These are phyloP conservation scores for Schoenoplectus triqueter DNA, from an alignment of 202 grass and related monocot species.

Conservation along the genomic window DNA sequence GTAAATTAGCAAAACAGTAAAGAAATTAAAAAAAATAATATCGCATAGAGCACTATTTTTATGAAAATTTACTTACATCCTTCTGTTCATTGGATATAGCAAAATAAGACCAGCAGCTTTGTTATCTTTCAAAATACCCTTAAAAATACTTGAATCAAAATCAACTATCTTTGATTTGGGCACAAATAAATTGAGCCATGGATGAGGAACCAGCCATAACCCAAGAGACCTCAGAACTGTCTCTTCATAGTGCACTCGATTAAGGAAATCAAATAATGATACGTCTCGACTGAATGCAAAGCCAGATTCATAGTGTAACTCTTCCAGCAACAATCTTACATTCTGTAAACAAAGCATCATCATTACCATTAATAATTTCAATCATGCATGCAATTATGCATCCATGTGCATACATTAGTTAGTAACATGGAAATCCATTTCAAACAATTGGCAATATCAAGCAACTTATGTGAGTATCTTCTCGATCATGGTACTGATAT, in stretches of 20 bases:
- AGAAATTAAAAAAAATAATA: neutral
- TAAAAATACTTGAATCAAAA: constrained; percentile 51
- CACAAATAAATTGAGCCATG: constrained; percentile 54
- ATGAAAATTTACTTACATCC: constrained; percentile 19
- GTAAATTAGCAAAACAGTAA: neutral
- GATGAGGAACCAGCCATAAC: constrained; percentile 51
- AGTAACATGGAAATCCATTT: too few relatives aligned
- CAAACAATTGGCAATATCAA: too few relatives aligned
- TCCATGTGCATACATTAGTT: too few relatives aligned
- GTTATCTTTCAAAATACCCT: constrained; percentile 41
- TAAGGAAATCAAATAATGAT: constrained; percentile 40
- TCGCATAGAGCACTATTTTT: neutral
- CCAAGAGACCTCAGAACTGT: constrained; percentile 33
- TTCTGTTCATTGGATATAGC: constrained; percentile 50
- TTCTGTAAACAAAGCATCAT: constrained; percentile 17
- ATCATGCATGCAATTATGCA: too few relatives aligned
- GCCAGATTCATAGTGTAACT: constrained; percentile 30
- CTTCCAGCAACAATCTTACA: constrained; percentile 30
- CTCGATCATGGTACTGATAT: too few relatives aligned
- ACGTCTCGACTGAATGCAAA: constrained; percentile 41
- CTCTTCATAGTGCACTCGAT: constrained; percentile 45
- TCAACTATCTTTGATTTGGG: constrained; percentile 47
- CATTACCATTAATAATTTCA: too few relatives aligned
- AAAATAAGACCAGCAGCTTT: constrained; percentile 38
- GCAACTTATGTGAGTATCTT: too few relatives aligned